Evolutionary conservation across 2,329 filamentous ascomycete genomes (phyloP).

Genomic region (Chaetomiaceae sp.): DNA sequence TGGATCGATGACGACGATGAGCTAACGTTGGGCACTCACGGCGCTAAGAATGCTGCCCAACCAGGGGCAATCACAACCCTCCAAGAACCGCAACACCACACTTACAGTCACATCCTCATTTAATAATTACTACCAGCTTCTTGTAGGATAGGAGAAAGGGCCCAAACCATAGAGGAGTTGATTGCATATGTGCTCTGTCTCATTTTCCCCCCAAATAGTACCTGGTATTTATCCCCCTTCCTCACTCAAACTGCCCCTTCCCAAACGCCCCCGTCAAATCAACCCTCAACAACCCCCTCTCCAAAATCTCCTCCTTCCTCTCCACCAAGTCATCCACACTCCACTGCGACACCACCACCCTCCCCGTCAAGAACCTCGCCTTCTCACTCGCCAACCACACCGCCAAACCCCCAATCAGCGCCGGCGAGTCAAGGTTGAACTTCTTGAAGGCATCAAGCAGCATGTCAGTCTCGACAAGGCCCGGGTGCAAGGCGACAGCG

Average conservation of each 20-base stretch:
- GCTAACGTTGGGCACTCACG: neutral
- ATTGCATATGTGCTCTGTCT: no score
- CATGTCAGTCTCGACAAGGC: constrained; percentile 8
- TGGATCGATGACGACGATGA: neutral
- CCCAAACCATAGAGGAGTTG: no score
- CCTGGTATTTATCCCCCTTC: neutral
- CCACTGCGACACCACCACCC: neutral
- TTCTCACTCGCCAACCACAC: constrained; percentile 6
- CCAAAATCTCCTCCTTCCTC: constrained; percentile 4
- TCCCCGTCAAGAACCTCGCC: constrained; percentile 1
- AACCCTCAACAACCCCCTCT: neutral
- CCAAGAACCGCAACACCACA: no score
- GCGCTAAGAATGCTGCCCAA: constrained; percentile 2
- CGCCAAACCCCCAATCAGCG: neutral
- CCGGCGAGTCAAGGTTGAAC: neutral
- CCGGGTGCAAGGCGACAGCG: constrained; percentile 1
- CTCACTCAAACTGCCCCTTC: neutral
- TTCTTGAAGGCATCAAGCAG: neutral
- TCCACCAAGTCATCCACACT: constrained; percentile 5
- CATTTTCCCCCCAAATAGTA: no score
- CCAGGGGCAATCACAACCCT: neutral
- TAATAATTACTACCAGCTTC: no score
- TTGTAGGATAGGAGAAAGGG: no score
- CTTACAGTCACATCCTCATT: no score
- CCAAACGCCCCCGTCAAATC: neutral